Evolutionary conservation across 305 asterid genomes (phyloP).

Genomic region (Fraxinus dipetala): DNA sequence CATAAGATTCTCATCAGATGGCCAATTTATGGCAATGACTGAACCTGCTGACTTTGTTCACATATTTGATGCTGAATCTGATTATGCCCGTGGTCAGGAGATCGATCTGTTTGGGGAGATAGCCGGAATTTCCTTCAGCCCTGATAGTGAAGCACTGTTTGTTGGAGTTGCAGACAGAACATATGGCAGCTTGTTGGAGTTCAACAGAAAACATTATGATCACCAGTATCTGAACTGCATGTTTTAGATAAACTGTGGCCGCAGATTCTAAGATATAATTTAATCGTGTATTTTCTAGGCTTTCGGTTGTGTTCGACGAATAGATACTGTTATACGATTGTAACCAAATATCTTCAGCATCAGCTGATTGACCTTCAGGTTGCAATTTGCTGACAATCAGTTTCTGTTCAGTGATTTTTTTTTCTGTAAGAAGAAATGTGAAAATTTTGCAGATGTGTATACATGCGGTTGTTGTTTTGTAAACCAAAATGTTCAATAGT

Average conservation of each 20-base stretch:
- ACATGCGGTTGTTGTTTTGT: neutral
- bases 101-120: constrained; percentile 74
- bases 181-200: constrained; percentile 71
- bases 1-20: constrained; percentile 58
- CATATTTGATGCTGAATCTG: constrained; percentile 45
- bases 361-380: neutral
- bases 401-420: neutral
- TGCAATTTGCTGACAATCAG: constrained; percentile 6
- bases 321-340: neutral
- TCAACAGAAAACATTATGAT: constrained; percentile 37
- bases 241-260: constrained; percentile 17
- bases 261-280: neutral
- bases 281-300: neutral
- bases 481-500: neutral
- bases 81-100: constrained; percentile 48
- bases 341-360: neutral
- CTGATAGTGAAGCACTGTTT: constrained; percentile 50
- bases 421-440: neutral
- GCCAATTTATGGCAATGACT: constrained; percentile 77
- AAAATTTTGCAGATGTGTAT: constrained; percentile 11
- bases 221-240: constrained; percentile 38
- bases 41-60: constrained; percentile 82
- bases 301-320: constrained; percentile 1
- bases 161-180: constrained; percentile 39
- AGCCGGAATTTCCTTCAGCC: constrained; percentile 68